phyloP scores from a whole-genome alignment of 2,329 filamentous ascomycete species.

The Biscogniauxia mediterranea region DNA sequence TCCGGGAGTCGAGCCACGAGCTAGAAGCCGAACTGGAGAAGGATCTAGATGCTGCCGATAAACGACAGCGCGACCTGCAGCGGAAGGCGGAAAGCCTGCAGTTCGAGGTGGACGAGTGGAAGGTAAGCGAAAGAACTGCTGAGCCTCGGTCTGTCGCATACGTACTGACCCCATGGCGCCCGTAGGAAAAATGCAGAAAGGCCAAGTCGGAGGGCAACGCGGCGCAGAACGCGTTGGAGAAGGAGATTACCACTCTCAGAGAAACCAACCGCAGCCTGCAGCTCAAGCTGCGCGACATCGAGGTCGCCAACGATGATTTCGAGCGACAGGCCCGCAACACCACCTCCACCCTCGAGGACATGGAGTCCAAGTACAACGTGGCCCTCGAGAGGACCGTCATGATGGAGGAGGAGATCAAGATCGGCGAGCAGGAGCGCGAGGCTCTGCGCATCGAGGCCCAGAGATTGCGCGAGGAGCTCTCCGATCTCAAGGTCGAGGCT shows the following conservation, averaged over 20 bases:
- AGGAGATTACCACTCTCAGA: slow-evolving; percentile 89
- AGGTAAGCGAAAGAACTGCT: slow-evolving; percentile 56
- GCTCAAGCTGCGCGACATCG: slow-evolving; percentile 84
- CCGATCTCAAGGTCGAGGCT: slow-evolving; percentile 89
- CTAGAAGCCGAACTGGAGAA: slow-evolving; percentile 93
- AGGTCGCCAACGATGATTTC: slow-evolving; percentile 97
- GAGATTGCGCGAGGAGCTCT: slow-evolving; percentile 83
- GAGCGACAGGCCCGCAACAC: slow-evolving; percentile 95
- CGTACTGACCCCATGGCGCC: slow-evolving; percentile 16
- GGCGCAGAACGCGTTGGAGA: slow-evolving; percentile 84
- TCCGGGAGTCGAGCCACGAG: slow-evolving; percentile 90
- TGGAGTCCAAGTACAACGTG: slow-evolving; percentile 96
- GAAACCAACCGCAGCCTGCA: slow-evolving; percentile 80
- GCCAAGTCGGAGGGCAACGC: slow-evolving; percentile 83
- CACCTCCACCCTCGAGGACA: slow-evolving; percentile 90
- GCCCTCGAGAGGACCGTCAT: slow-evolving; percentile 89
- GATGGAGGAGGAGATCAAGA: slow-evolving; percentile 91
- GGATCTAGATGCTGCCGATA: slow-evolving; percentile 93
- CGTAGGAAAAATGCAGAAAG: slow-evolving; percentile 90
- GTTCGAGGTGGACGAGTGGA: slow-evolving; percentile 98
- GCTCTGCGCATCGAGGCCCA: slow-evolving; percentile 85
- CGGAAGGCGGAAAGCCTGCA: slow-evolving; percentile 81
- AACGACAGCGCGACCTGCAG: slow-evolving; percentile 80
- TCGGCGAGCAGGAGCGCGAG: slow-evolving; percentile 90
- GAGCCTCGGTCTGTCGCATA: not conserved